A percentile compares a stretch with the other conserved stretches of the same genome.
Evolutionary conservation across 1,284 basidiomycete species (phyloP).

Genomic region (Cystobasidium slooffiae): DNA sequence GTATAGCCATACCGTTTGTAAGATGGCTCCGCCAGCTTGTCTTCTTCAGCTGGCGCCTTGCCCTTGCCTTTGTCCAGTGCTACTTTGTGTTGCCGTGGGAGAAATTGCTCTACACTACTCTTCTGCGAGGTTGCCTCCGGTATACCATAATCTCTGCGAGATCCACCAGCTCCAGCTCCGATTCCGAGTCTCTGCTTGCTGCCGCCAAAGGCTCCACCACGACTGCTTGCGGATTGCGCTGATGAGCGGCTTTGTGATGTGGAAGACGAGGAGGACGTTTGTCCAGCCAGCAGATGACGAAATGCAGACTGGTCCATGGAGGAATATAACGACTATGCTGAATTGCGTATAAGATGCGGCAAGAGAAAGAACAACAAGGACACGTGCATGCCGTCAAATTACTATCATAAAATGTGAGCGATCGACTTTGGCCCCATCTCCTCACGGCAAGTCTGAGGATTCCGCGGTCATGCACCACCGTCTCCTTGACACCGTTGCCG

Average conservation of each 20-base stretch:
- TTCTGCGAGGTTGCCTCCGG: neutral
- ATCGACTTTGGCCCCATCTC: too few species aligned
- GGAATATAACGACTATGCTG: neutral
- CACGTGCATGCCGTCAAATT: neutral
- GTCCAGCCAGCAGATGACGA: slow-evolving; percentile 10
- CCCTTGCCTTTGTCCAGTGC: slow-evolving; percentile 12
- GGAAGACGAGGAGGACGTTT: neutral
- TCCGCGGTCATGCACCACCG: too few species aligned
- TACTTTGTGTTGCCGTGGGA: slow-evolving; percentile 14
- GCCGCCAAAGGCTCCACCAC: slow-evolving; percentile 1
- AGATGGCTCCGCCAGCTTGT: slow-evolving; percentile 5
- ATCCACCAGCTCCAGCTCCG: neutral
- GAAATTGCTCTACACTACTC: slow-evolving; percentile 36
- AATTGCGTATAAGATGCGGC: slow-evolving; percentile 4
- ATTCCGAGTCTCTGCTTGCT: slow-evolving; percentile 1
- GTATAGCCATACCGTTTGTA: slow-evolving; percentile 39
- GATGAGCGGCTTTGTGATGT: neutral
- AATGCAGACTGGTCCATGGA: slow-evolving; percentile 31
- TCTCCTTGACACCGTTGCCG: too few species aligned
- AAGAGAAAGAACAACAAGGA: neutral
- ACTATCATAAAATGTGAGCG: neutral
- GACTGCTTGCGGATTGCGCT: neutral
- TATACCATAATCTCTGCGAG: slow-evolving; percentile 4
- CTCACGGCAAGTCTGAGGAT: too few species aligned
- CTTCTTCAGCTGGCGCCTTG: slow-evolving; percentile 16